Evolutionary conservation across 768 basidiomycete genomes (phyloP), one percentile per base, ranked within the genome.

Genomic region (Lactifluus rugatus): DNA sequence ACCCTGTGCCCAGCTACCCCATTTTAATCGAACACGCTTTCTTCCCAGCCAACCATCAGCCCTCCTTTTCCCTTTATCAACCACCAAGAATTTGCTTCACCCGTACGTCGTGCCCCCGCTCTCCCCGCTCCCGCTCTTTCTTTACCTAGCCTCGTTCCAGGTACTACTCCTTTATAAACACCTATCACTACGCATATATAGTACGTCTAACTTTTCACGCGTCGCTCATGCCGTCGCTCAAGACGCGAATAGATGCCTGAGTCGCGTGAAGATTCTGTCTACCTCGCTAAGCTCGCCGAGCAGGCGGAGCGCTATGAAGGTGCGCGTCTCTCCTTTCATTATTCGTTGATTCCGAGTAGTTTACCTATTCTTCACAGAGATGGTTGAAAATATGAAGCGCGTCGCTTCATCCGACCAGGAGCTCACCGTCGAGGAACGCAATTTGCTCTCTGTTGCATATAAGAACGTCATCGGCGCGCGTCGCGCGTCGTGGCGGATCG

Each of bases 251-350:
- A 89, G 87, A 89, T 89, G 89, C 73, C 84, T 71, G 85, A 87
- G 70, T 77, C 82, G 72, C 91, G 93, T 71, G 93, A 94, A 84
- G 91, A 94, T 75, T 92, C 88, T 68, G 94, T 98, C 76, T 98
- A 97, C 83, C 93, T 96, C 76, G 94, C 95, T 79, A 98, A 98
- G 90, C 93, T 97, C 80, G 92, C 93, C 73, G 93, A 97, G 81
- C 93, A 97, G 80, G 95, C 95, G 68, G 94, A 98, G 82, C 94
- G 95, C 51, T 98, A 97, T 73, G 94, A 97, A 80, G 94, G 94
- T 87, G 45, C 50, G 77, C 70, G 26, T 37, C 54, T 37, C 54
- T 26, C 16, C 6, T 23, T 42, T 52, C 36, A 16, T 44, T 23
- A 16, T 44, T 23, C 55, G 51, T 39, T 34, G 56, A 61, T 36